These are phyloP conservation scores for Ramularia collo-cygni DNA, from an alignment of 2,329 filamentous ascomycete species.

Conservation along the genomic window DNA sequence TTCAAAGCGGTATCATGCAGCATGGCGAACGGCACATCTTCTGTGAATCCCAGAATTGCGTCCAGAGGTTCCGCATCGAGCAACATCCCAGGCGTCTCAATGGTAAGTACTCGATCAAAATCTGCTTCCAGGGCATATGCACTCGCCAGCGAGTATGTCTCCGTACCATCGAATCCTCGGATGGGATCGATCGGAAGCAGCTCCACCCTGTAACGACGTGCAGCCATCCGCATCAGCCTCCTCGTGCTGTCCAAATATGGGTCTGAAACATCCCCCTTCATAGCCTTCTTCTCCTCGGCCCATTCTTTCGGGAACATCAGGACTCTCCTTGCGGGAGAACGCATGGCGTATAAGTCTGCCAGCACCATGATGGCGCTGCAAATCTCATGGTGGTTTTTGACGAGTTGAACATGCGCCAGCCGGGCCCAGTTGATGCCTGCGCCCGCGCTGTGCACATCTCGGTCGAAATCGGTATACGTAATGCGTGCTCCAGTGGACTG, in stretches of 20 bases:
- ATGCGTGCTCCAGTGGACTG: conserved; percentile 18
- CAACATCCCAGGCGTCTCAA: conserved; percentile 40
- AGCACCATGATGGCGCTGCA: conserved; percentile 46
- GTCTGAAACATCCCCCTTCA: conserved; percentile 33
- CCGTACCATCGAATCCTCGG: conserved; percentile 6
- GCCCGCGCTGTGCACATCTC: conserved; percentile 17
- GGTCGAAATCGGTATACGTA: conserved; percentile 24
- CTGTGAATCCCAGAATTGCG: conserved; percentile 29
- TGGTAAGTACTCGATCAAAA: conserved; percentile 40
- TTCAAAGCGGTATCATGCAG: conserved; percentile 22
- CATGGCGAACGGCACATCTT: conserved; percentile 25
- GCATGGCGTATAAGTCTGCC: conserved; percentile 39
- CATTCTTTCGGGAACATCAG: conserved; percentile 39
- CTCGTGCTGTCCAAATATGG: conserved; percentile 39
- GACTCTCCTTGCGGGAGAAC: conserved; percentile 39
- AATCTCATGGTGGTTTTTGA: conserved; percentile 39
- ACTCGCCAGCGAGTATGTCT: conserved; percentile 39
- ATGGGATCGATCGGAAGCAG: conserved; percentile 39
- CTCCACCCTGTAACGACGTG: conserved; percentile 39
- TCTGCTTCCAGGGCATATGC: conserved; percentile 37
- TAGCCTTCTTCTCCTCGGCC: conserved; percentile 28
- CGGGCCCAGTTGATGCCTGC: conserved; percentile 37
- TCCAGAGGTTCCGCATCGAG: conserved; percentile 43
- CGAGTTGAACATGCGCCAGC: conserved; percentile 44
- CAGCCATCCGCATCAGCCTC: conserved; percentile 39